A percentile compares a stretch with the other conserved stretches of the same genome.
These are phyloP conservation scores for Myriosclerotinia curreyana DNA, from an alignment of 2,329 filamentous ascomycete genomes.

Conservation along the genomic window DNA sequence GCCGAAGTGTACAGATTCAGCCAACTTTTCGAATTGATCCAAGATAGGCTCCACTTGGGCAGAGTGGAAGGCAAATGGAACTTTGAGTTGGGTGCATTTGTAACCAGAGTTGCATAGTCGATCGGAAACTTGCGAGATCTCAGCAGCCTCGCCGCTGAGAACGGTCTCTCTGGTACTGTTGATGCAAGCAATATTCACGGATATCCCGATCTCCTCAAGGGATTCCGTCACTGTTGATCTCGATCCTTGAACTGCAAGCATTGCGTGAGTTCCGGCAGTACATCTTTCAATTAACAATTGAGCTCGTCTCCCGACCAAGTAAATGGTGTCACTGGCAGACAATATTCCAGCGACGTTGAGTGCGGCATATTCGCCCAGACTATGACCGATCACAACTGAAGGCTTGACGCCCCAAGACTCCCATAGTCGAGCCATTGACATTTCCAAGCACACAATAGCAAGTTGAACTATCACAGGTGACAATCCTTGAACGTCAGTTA, in stretches of 20 bases:
- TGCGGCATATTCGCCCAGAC: conserved; percentile 54
- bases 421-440: conserved; percentile 21
- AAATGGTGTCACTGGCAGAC: conserved; percentile 66
- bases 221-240: conserved; percentile 34
- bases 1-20: conserved; percentile 52
- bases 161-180: conserved; percentile 22
- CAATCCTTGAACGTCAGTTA: conserved; percentile 12
- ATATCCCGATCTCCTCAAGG: conserved; percentile 5
- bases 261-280: conserved; percentile 63
- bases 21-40: conserved; percentile 54
- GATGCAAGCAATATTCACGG: conserved; percentile 21
- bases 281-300: conserved; percentile 62
- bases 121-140: conserved; percentile 41
- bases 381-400: conserved; percentile 49
- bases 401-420: conserved; percentile 22
- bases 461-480: conserved; percentile 21
- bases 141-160: conserved; percentile 44
- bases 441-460: conserved; percentile 20
- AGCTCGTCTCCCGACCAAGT: conserved; percentile 65
- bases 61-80: conserved; percentile 65
- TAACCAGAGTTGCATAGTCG: conserved; percentile 46
- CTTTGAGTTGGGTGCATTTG: conserved; percentile 55
- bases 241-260: conserved; percentile 58
- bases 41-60: conserved; percentile 61
- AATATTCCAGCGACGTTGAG: conserved; percentile 67